Evolutionary conservation across 192 early-diverging fungal species (phyloP).

Genomic region (Allomyces arbusculus): DNA sequence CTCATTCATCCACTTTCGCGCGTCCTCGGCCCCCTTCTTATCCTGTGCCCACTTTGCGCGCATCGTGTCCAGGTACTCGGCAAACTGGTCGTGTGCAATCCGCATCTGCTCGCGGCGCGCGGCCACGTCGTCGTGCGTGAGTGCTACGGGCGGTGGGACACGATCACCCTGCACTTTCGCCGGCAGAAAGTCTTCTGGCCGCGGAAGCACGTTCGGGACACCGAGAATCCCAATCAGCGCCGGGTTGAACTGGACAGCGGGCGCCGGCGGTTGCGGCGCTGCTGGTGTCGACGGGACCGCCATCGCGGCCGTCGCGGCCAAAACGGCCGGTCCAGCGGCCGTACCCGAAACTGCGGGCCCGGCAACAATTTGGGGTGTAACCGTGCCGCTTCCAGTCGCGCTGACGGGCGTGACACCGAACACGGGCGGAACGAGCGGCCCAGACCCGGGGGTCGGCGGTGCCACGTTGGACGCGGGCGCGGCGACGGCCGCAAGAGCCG

Average conservation of each 20-base stretch:
- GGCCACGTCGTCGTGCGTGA: background rate
- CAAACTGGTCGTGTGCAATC: background rate
- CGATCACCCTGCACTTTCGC: background rate
- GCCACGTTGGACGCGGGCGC: background rate
- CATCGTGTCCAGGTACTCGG: background rate
- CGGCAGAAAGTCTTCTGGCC: background rate
- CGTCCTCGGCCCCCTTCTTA: background rate
- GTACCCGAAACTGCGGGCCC: background rate
- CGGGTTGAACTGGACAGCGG: background rate
- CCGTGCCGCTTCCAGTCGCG: too few relatives aligned
- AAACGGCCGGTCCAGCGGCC: background rate
- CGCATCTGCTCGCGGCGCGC: background rate
- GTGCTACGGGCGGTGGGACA: background rate
- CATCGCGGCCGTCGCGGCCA: background rate
- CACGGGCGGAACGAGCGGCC: too few relatives aligned
- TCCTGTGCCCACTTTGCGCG: background rate
- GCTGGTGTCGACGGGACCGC: background rate
- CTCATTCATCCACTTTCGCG: background rate
- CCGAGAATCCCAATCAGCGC: background rate
- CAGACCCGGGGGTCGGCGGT: too few relatives aligned
- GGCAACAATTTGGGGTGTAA: background rate
- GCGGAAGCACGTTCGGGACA: background rate
- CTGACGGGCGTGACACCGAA: too few relatives aligned
- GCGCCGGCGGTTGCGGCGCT: background rate
- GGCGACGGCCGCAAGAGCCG: background rate